phyloP scores from a whole-genome alignment of 2,329 filamentous ascomycete species.

The Elsinoe ampelina region DNA sequence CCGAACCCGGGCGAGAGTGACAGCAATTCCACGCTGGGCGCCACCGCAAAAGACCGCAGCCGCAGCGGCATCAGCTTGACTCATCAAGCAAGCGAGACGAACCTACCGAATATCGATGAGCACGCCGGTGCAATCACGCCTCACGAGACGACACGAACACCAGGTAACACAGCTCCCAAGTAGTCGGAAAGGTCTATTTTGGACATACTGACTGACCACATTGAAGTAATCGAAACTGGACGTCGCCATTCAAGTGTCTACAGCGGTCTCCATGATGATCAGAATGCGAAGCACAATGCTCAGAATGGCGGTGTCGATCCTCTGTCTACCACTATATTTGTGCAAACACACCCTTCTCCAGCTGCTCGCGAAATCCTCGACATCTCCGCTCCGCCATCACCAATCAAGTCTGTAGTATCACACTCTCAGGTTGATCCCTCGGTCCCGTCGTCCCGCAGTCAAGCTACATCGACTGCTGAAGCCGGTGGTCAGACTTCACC shows the following conservation, averaged over 20 bases:
- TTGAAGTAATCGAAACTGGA: constrained; percentile 11
- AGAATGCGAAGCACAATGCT: constrained; percentile 21
- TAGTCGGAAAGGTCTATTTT: not conserved
- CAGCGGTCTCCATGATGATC: constrained; percentile 22
- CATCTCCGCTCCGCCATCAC: constrained; percentile 10
- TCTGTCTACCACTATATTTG: constrained; percentile 17
- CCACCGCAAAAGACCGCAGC: not conserved
- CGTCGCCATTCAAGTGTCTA: constrained; percentile 12
- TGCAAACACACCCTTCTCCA: constrained; percentile 15
- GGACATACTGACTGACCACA: constrained; percentile 8
- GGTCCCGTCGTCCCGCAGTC: constrained; percentile 25
- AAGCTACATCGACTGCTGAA: constrained; percentile 26
- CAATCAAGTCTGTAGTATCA: constrained; percentile 9
- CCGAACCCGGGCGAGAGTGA: constrained; percentile 13
- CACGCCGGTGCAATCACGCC: constrained; percentile 8
- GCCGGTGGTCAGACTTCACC: constrained; percentile 23
- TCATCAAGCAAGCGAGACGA: not conserved
- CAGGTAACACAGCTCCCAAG: constrained; percentile 9
- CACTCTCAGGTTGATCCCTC: constrained; percentile 18
- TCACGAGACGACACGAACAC: constrained; percentile 9
- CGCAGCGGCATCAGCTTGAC: constrained; percentile 5
- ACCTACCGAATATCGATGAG: constrained; percentile 6
- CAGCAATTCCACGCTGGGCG: not conserved
- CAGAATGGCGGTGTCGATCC: constrained; percentile 29
- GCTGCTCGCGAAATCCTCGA: constrained; percentile 12